Evolutionary conservation across 805 yeast species (phyloP).

Genomic region (Metschnikowia picachoensis): DNA sequence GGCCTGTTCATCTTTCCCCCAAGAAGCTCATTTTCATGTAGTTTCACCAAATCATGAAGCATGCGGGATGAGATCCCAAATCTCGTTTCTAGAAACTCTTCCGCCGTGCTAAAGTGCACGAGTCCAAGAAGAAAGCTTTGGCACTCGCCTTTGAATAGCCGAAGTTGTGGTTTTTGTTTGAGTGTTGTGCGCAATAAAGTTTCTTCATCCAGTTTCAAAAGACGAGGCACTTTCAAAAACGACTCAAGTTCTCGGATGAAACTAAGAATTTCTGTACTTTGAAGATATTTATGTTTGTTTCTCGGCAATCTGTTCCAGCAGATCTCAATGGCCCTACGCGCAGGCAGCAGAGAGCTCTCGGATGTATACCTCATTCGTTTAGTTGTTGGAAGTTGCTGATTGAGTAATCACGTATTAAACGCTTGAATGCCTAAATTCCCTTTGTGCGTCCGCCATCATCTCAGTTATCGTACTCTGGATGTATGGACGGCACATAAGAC

Average conservation of each 20-base stretch:
- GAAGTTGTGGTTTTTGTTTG: constrained; percentile 10
- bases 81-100: constrained; percentile 9
- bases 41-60: constrained; percentile 2
- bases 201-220: constrained; percentile 11
- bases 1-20: background rate
- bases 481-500: background rate
- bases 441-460: too few species aligned
- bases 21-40: background rate
- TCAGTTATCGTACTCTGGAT: background rate
- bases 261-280: constrained; percentile 6
- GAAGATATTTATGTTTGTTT: constrained; percentile 4
- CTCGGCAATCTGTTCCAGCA: constrained; percentile 10
- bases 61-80: background rate
- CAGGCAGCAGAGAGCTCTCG: background rate
- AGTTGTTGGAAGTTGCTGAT: too few species aligned
- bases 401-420: too few species aligned
- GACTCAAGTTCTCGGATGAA: constrained; percentile 12
- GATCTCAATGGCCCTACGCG: constrained; percentile 9
- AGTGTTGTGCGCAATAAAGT: constrained; percentile 9
- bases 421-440: too few species aligned
- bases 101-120: constrained; percentile 9
- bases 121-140: constrained; percentile 15
- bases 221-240: constrained; percentile 7
- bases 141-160: constrained; percentile 13
- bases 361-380: background rate